These are phyloP conservation scores for Bacidia gigantensis DNA, from an alignment of 495 filamentous ascomycete species.

Conservation along the genomic window DNA sequence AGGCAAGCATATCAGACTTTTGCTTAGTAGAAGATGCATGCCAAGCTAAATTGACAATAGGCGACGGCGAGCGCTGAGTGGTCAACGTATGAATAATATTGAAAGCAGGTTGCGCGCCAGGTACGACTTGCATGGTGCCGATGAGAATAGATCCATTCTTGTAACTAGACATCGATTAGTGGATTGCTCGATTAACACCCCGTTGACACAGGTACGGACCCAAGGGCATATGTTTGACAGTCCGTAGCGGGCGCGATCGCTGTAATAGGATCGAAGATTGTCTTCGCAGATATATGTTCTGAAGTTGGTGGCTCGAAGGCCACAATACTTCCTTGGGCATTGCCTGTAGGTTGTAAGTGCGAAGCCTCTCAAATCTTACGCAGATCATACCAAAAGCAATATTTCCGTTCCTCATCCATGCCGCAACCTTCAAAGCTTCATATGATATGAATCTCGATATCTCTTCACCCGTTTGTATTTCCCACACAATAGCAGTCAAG, in stretches of 20 bases:
- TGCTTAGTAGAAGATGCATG: slow-evolving; percentile 94
- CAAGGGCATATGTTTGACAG: slow-evolving; percentile 92
- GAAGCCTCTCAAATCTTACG: slow-evolving; percentile 1
- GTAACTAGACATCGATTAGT: slow-evolving; percentile 47
- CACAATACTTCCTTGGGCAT: slow-evolving; percentile 82
- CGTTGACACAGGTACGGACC: slow-evolving; percentile 40
- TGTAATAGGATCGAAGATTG: slow-evolving; percentile 87
- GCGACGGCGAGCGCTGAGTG: slow-evolving; percentile 67
- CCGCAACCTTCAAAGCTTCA: slow-evolving; percentile 67
- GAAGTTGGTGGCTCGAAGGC: slow-evolving; percentile 87
- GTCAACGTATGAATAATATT: slow-evolving; percentile 89
- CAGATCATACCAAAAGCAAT: slow-evolving; percentile 71
- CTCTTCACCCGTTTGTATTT: slow-evolving; percentile 82
- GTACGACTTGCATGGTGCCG: slow-evolving; percentile 41
- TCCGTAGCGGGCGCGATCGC: slow-evolving; percentile 83
- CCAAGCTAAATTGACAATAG: slow-evolving; percentile 85
- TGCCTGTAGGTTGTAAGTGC: slow-evolving; percentile 42
- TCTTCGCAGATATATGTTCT: slow-evolving; percentile 84
- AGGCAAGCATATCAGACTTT: slow-evolving; percentile 95
- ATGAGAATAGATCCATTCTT: slow-evolving; percentile 90
- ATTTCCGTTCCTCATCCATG: slow-evolving; percentile 97
- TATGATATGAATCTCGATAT: slow-evolving; percentile 82
- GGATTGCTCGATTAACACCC: slow-evolving; percentile 1
- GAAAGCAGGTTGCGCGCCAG: slow-evolving; percentile 56
- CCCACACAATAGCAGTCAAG: slow-evolving; percentile 92